phyloP scores from a whole-genome alignment of 306 rosid species.

The Malus fusca region DNA sequence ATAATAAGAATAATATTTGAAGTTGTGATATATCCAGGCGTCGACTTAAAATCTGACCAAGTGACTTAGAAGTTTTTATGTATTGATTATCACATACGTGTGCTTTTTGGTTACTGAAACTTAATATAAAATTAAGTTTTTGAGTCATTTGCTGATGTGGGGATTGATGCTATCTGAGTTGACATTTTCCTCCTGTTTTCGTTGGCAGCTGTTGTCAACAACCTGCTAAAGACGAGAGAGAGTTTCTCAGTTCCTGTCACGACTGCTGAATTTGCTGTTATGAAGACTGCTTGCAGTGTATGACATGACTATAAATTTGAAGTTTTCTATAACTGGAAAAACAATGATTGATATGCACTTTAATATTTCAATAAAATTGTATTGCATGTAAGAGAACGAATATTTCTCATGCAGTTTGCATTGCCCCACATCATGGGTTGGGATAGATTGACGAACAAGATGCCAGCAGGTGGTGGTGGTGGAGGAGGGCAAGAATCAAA shows the following conservation, averaged over 20 bases:
- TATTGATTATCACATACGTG: background rate
- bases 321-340: background rate
- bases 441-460: conserved; percentile 52
- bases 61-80: background rate
- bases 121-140: background rate
- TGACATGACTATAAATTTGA: conserved; percentile 14
- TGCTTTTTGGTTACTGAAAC: background rate
- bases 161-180: background rate
- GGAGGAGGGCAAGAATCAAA: conserved; percentile 28
- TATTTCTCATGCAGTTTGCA: conserved; percentile 51
- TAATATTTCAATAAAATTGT: background rate
- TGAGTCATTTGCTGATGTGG: background rate
- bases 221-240: conserved; percentile 50
- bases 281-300: conserved; percentile 95
- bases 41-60: background rate
- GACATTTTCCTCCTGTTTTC: background rate
- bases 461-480: conserved; percentile 12
- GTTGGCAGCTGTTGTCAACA: conserved; percentile 68
- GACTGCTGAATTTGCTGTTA: conserved; percentile 72
- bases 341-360: background rate
- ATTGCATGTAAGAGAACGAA: background rate
- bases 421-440: conserved; percentile 90
- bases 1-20: background rate
- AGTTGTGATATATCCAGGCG: background rate
- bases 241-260: conserved; percentile 62